Base-by-base conservation (phyloP, 176 grass and related monocot genomes). In the Urochloa ruziziensis region DNA sequence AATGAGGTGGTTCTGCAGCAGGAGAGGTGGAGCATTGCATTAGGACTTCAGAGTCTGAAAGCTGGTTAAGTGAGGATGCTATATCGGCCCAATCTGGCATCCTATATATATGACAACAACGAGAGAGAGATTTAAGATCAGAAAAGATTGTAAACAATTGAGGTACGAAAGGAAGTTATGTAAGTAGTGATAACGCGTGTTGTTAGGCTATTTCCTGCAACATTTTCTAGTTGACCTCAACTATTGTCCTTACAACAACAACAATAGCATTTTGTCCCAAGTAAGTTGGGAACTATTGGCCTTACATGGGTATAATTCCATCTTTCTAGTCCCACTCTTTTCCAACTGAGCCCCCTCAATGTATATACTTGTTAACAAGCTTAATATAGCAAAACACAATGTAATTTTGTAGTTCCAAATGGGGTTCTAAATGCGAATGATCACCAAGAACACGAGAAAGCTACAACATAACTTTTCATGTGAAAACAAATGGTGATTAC, bases 1-100 rank as follows among this genome's bases (percentile, higher is more conserved):
- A 98, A 89, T 98, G 88, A 65, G 93, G 89, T 27, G 85, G 89
- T 66, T 98, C 96, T 6, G 91, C 93, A 46, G 88, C 88, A 80
- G 96, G 96, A 62, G 93, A 95, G 72, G 93, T 98, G 43, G 93
- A 98, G 74, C 87, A 93, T 43, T 89, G 69, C 48, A 95, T 74
- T 10, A 98, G 85, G 70, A 89, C 86, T 80, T 98, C 93, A 36
- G 88, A 67, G 49, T 98, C 93, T 0, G 93, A 95, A 70, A 98
- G 82, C 39, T 91, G 65, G 44, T 83, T 59, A 43, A 78, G 42
- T 11, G 79, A 84, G 19, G 83, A 88, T 85, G 85, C 93, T 66
- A 82, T 78, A 71, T 80, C 52, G 43, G 70, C 70, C 93, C 89
- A 95, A 68, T 91, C n/a, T 40, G 79, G 48, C 67, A 86, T 91